Conservation (phyloP, 2,329 filamentous ascomycete genomes). For the Trichoderma brevicompactum region DNA sequence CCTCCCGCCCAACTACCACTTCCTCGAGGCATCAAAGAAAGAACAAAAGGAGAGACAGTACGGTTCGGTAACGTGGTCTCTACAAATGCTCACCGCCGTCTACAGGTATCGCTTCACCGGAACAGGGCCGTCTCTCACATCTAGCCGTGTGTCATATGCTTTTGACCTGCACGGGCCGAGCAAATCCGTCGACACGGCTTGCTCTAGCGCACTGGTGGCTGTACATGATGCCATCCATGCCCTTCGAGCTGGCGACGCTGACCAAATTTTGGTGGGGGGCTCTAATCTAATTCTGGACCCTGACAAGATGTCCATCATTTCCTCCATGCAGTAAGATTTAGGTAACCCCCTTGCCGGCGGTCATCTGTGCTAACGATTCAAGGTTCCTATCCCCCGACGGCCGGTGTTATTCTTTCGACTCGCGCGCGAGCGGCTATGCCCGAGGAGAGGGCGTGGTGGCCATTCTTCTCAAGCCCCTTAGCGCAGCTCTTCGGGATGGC, state of each 20-base stretch:
- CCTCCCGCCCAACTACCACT: neutral
- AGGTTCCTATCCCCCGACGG: slow-evolving; percentile 28
- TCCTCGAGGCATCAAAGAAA: neutral
- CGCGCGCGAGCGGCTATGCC: slow-evolving; percentile 50
- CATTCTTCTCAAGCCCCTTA: slow-evolving; percentile 52
- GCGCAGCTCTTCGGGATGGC: slow-evolving; percentile 44
- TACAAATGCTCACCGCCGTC: neutral
- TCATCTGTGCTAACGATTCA: neutral
- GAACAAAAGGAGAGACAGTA: neutral
- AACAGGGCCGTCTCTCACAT: slow-evolving; percentile 24
- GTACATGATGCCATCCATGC: slow-evolving; percentile 36
- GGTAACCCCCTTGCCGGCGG: neutral
- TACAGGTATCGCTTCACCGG: slow-evolving; percentile 28
- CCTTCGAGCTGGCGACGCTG: slow-evolving; percentile 36
- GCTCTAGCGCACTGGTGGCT: slow-evolving; percentile 41
- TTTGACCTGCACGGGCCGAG: slow-evolving; percentile 30
- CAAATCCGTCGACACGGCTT: slow-evolving; percentile 44
- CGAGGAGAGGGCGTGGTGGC: slow-evolving; percentile 55
- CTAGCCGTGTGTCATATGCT: slow-evolving; percentile 26
- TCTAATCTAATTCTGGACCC: slow-evolving; percentile 33
- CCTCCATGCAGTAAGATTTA: slow-evolving; percentile 28
- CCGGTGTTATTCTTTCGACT: slow-evolving; percentile 29
- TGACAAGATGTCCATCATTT: slow-evolving; percentile 29
- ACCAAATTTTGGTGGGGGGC: slow-evolving; percentile 35
- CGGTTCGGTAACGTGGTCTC: neutral